These are phyloP conservation scores for Nicotiana paniculata DNA, from an alignment of 257 asterid genomes.

Conservation along the genomic window DNA sequence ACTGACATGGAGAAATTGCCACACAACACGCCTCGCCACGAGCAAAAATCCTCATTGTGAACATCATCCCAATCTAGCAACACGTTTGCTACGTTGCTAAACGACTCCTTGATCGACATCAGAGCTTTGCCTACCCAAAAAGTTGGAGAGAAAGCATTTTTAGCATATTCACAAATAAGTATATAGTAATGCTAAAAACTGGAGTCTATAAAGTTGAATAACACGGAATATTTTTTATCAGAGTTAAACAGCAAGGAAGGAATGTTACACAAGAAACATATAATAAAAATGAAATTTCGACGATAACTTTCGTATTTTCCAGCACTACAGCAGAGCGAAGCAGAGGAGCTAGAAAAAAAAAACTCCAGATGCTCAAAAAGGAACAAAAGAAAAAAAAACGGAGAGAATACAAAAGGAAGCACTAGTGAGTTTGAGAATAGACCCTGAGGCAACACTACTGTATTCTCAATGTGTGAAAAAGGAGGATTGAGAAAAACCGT, in stretches of 20 bases:
- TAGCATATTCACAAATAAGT: neutral
- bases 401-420: neutral
- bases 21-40: constrained; percentile 89
- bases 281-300: neutral
- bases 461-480: neutral
- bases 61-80: constrained; percentile 81
- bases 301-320: neutral
- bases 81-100: constrained; percentile 78
- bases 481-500: neutral
- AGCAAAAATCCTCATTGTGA: constrained; percentile 74
- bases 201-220: neutral
- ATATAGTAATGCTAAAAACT: neutral
- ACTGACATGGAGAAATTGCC: constrained; percentile 67
- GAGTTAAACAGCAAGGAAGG: too few species aligned
- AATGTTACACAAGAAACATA: neutral
- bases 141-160: neutral
- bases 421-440: neutral
- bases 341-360: neutral
- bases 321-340: neutral
- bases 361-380: neutral
- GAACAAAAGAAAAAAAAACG: neutral
- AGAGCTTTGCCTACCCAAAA: constrained; percentile 56
- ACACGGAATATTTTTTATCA: neutral
- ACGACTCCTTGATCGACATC: constrained; percentile 76
- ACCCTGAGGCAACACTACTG: neutral